Base-by-base conservation (phyloP, 306 rosid species). In the Sicyos baderoa region DNA sequence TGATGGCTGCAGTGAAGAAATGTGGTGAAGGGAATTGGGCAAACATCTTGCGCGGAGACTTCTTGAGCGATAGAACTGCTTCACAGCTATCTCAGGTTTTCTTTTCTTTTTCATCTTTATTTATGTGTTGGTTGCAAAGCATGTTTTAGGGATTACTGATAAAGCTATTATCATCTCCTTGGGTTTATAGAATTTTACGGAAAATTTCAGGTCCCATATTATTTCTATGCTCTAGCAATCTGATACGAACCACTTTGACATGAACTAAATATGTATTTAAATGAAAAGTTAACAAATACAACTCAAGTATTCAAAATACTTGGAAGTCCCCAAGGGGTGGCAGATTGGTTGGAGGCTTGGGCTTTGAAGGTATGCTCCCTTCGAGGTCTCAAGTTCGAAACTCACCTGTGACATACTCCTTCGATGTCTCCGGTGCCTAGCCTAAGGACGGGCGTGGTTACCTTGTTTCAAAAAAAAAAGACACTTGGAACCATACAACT, bases 21-120 rank as follows among this genome's bases (percentile, higher is more conserved):
- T 81, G 73, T 65, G 97, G 99, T 45, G 96, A 86, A 80, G 96
- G 97, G 72, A 90, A 90, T 81, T 94, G 99, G 99, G 85, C 92
- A 57, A 85, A 79, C 71, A 86, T 94, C 57, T 74, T 81, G 60
- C 89, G 83, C 72, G 91, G 78, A 70, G 96, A 72, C 78, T 90
- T 90, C 76, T 79, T 85, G 75, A 78, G 86, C 16, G 87, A 82
- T 66, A 83, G 96, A 83, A 86, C 84, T 72, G 69, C 97, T 72
- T 68, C 86, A 48, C 97, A 94, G 79, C 75, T 90, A 78, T 84
- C 96, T 75, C 99, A 94, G 97, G 99, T 50, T 52, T 55, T 72
- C 58, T 25, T 11, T 40, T 77, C 66, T 54, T 51, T 51, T 54
- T 59, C 40, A 22, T 14, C 21, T 47, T 22, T 19, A 23, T 19